These are phyloP conservation scores for Cryptosporidium sp. DNA, from an alignment of 169 alveolate genomes.

Conservation along the genomic window DNA sequence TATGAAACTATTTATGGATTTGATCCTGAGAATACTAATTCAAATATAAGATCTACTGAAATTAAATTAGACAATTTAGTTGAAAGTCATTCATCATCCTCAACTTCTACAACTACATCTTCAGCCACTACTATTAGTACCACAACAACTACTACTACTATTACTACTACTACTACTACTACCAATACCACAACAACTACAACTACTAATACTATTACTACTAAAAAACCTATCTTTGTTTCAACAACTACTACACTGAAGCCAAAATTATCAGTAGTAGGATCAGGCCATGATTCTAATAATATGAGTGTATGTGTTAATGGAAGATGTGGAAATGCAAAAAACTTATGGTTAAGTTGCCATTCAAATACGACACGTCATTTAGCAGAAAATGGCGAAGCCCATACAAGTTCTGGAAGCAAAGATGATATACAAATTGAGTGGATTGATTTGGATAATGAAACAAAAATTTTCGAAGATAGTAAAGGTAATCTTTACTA, in stretches of 20 bases:
- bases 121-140: neutral
- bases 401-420: neutral
- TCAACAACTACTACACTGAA: neutral
- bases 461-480: neutral
- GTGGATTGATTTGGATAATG: slow-evolving; percentile 21
- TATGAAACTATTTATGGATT: slow-evolving; percentile 4
- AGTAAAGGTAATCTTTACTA: neutral
- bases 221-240: too few relatives aligned
- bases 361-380: slow-evolving; percentile 21
- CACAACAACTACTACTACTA: neutral
- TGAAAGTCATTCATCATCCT: neutral
- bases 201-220: neutral
- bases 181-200: neutral
- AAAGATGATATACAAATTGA: slow-evolving; percentile 12
- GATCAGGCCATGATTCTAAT: neutral
- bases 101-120: neutral
- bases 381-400: neutral
- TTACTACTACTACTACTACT: neutral
- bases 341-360: slow-evolving; percentile 33
- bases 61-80: neutral
- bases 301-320: slow-evolving; percentile 15
- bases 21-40: neutral
- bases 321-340: slow-evolving; percentile 25
- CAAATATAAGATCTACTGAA: slow-evolving; percentile 2
- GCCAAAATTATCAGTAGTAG: slow-evolving; percentile 5